Conservation (phyloP, 306 rosid genomes). For the Luffa aegyptiaca region DNA sequence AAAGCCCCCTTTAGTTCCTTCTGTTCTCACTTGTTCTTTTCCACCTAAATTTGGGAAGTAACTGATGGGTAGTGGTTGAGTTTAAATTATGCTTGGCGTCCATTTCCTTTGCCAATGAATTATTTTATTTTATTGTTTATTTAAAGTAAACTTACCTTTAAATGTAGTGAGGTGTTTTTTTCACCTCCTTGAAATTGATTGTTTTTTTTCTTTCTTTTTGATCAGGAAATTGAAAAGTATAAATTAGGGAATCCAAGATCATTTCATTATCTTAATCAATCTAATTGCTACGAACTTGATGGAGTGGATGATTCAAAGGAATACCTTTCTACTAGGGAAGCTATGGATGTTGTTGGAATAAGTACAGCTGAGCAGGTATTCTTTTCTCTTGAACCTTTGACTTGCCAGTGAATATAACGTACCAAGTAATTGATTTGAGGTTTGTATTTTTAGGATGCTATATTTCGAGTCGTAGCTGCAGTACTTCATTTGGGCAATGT, state of each 20-base stretch:
- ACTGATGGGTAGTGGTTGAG: neutral
- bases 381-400: constrained; percentile 14
- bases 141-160: neutral
- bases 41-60: neutral
- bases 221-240: constrained; percentile 55
- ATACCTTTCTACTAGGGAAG: constrained; percentile 70
- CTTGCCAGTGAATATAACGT: neutral
- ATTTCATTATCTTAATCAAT: constrained; percentile 83
- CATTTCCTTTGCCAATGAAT: neutral
- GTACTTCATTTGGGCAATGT: constrained; percentile 88
- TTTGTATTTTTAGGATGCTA: constrained; percentile 58
- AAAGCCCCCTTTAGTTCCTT: neutral
- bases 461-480: constrained; percentile 83
- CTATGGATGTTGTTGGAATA: constrained; percentile 93
- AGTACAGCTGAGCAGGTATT: constrained; percentile 63
- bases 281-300: constrained; percentile 56
- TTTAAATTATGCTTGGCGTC: neutral
- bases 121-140: neutral
- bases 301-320: constrained; percentile 79
- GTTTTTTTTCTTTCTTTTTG: neutral
- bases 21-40: neutral
- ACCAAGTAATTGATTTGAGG: neutral
- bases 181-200: neutral
- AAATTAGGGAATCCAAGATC: constrained; percentile 68
- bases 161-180: neutral